phyloP scores from a whole-genome alignment of 495 filamentous ascomycete species.

The Cercophora sp. region DNA sequence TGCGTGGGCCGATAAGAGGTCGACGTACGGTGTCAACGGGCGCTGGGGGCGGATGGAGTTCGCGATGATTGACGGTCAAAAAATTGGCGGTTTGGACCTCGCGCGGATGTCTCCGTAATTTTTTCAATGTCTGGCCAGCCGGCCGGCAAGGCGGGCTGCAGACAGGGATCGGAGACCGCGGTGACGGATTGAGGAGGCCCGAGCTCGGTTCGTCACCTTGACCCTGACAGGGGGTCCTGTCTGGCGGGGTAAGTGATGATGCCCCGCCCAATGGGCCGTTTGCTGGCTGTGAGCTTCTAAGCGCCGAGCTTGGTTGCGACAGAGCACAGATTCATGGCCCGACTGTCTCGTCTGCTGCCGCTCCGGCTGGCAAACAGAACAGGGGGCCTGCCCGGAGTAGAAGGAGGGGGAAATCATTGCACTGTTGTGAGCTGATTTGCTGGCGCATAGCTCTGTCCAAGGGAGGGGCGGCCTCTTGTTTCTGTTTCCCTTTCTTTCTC shows the following conservation, averaged over 20 bases:
- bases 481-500: no score
- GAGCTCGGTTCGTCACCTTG: neutral
- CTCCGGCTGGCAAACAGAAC: no score
- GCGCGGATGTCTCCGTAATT: constrained; percentile 12
- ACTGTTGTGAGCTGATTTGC: no score
- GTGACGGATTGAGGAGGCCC: neutral
- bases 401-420: no score
- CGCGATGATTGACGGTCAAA: neutral
- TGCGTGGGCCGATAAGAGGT: neutral
- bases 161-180: no score
- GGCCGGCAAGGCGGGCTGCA: no score
- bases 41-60: neutral
- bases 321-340: no score
- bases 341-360: neutral
- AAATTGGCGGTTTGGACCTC: neutral
- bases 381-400: no score
- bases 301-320: neutral
- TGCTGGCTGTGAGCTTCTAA: neutral
- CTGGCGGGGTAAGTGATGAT: no score
- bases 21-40: neutral
- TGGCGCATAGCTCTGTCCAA: no score
- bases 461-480: no score
- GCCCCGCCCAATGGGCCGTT: constrained; percentile 7
- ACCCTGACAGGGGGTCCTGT: neutral
- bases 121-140: constrained; percentile 9